Evolutionary conservation across 257 asterid species (phyloP), one percentile per base, ranked within the genome.

Genomic region (Plectranthus barbatus): DNA sequence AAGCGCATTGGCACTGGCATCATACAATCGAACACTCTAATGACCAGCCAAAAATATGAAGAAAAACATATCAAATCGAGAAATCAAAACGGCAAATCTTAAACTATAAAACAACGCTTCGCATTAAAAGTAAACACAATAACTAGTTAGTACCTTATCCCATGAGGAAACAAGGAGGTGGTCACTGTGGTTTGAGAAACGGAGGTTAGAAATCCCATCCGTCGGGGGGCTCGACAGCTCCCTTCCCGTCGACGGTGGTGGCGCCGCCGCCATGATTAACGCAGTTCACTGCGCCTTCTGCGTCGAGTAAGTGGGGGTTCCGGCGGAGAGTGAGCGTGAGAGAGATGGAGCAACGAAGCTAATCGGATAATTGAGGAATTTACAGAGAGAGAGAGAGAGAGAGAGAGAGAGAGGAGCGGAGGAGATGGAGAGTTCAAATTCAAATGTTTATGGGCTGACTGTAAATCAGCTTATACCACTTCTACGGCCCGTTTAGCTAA

Each of bases 121-220:
- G n/a, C 54, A 49, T 34, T 17, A 6, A 11, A 57, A 45, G 34
- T 20, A 11, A 62, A 19, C 4, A 53, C 9, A 52, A 36, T 2
- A 58, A 8, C 15, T 8, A 29, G 6, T n/a, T 46, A n/a, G n/a
- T n/a, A 83, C 95, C 88, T 82, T 86, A 76, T 88, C 96, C 96
- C 96, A 88, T 13, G 95, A 88, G 20, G 96, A 86, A 29, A 88
- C 96, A 18, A 88, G 86, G 57, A 88, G 96, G 68, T 78, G 77
- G 50, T 88, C 95, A 24, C 84, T 82, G 83, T 88, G 93, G 70
- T 86, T 88, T 59, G 96, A 88, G 83, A 88, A 88, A 1, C 93
- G 86, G 53, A 88, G 88, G 71, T 84, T 88, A 14, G 96, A 77
- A 59, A 88, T 77, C 9, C 96, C 96, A 74, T 88, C 96, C 0